Percentiles rank a stretch among this genome's conserved stretches.
phyloP scores from a whole-genome alignment of 2,329 filamentous ascomycete genomes.

The Aspergillus thermomutatus region DNA sequence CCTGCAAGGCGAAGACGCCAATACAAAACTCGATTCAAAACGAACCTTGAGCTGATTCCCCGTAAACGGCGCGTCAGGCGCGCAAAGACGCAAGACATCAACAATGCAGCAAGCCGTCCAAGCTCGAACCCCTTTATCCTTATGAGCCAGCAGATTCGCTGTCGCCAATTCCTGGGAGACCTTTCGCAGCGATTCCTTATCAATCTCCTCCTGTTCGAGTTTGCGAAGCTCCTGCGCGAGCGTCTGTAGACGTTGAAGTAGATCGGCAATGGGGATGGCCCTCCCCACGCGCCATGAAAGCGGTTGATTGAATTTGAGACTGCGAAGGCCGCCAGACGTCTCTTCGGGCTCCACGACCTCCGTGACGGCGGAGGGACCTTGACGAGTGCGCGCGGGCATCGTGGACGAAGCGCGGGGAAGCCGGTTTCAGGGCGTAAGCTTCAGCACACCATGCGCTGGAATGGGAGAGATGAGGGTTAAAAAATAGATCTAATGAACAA shows the following conservation, averaged over 20 bases:
- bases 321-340: conserved; percentile 29
- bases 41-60: conserved; percentile 82
- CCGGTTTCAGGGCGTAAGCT: conserved; percentile 11
- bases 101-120: conserved; percentile 86
- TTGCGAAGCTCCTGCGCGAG: conserved; percentile 79
- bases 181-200: conserved; percentile 76
- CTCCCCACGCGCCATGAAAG: conserved; percentile 90
- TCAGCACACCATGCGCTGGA: conserved; percentile 19
- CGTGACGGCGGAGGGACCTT: conserved; percentile 29
- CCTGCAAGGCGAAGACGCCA: background rate
- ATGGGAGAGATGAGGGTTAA: background rate
- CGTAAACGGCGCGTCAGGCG: conserved; percentile 92
- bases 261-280: conserved; percentile 76
- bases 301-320: conserved; percentile 76
- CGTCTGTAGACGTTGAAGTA: conserved; percentile 75
- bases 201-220: conserved; percentile 81
- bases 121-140: conserved; percentile 88
- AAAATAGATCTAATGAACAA: background rate
- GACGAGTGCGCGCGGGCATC: conserved; percentile 44
- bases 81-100: conserved; percentile 87
- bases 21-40: conserved; percentile 2
- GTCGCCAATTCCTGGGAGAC: conserved; percentile 83
- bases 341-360: conserved; percentile 34
- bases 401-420: conserved; percentile 27
- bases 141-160: conserved; percentile 79